Evolutionary conservation across 129 eudicot genomes (phyloP).

Genomic region (Sambucus nigra): DNA sequence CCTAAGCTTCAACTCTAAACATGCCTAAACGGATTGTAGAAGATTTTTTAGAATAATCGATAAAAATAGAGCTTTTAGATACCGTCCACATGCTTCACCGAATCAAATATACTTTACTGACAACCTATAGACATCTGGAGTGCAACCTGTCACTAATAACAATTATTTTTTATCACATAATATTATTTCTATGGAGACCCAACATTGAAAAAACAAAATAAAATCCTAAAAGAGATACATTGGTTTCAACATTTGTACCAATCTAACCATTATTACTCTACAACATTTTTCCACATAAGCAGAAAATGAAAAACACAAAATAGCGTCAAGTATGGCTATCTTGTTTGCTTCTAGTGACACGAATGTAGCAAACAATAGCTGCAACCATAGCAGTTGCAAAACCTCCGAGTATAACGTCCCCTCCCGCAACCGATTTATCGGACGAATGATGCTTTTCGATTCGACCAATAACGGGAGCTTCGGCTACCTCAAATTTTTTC

Average conservation of each 20-base stretch:
- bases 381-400: constrained; percentile 39
- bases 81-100: too few species aligned
- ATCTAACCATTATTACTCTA: neutral
- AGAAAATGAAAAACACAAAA: neutral
- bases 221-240: too few species aligned
- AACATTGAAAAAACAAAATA: too few species aligned
- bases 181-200: too few species aligned
- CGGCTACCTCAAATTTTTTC: neutral
- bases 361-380: constrained; percentile 37
- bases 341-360: constrained; percentile 24
- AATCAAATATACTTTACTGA: too few species aligned
- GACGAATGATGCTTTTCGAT: constrained; percentile 24
- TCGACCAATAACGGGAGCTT: constrained; percentile 9
- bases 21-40: too few species aligned
- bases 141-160: too few species aligned
- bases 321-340: constrained; percentile 5
- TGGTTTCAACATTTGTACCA: neutral
- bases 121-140: too few species aligned
- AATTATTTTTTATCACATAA: too few species aligned
- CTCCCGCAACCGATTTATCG: constrained; percentile 28
- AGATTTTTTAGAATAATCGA: too few species aligned
- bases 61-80: too few species aligned
- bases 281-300: neutral
- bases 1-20: too few species aligned
- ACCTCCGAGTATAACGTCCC: constrained; percentile 51